Percentiles rank a stretch among this genome's conserved stretches.
phyloP scores from a whole-genome alignment of 257 asterid genomes.

The Linderniella brevidens region DNA sequence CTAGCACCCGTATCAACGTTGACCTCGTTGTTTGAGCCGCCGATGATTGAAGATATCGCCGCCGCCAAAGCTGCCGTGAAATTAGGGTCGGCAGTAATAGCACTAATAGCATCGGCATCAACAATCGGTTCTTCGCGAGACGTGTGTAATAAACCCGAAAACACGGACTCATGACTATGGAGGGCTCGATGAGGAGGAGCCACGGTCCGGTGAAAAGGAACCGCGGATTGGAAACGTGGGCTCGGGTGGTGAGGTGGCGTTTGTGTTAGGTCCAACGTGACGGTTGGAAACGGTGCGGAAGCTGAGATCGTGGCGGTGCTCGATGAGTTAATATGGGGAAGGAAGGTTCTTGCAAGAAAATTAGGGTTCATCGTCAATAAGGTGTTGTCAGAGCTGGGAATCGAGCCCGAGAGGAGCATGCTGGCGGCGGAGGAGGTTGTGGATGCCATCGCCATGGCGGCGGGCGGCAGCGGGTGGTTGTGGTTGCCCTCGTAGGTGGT shows the following conservation, averaged over 20 bases:
- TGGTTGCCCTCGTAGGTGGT: constrained; percentile 89
- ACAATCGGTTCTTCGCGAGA: constrained; percentile 25
- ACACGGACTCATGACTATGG: constrained; percentile 61
- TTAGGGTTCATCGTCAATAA: constrained; percentile 73
- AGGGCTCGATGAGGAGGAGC: constrained; percentile 18
- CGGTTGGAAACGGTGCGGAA: constrained; percentile 89
- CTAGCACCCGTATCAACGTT: constrained; percentile 23
- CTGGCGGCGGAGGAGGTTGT: constrained; percentile 88
- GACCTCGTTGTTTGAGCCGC: constrained; percentile 29
- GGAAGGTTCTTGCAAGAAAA: constrained; percentile 61
- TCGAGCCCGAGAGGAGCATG: constrained; percentile 87
- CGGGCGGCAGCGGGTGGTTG: constrained; percentile 91
- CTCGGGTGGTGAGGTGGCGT: constrained; percentile 26
- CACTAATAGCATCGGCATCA: constrained; percentile 48
- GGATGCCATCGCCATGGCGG: constrained; percentile 97
- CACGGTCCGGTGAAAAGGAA: constrained; percentile 20
- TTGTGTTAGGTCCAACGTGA: constrained; percentile 85
- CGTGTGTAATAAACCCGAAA: constrained; percentile 66
- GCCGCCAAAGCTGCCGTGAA: constrained; percentile 86
- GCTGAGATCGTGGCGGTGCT: constrained; percentile 90
- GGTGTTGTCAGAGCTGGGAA: constrained; percentile 73
- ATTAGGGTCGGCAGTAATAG: constrained; percentile 84
- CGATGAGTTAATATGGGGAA: constrained; percentile 39
- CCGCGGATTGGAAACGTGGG: constrained; percentile 49
- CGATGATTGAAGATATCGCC: constrained; percentile 66